Conservation (phyloP, 2,329 filamentous ascomycete genomes). For the Talaromyces verruculosus region DNA sequence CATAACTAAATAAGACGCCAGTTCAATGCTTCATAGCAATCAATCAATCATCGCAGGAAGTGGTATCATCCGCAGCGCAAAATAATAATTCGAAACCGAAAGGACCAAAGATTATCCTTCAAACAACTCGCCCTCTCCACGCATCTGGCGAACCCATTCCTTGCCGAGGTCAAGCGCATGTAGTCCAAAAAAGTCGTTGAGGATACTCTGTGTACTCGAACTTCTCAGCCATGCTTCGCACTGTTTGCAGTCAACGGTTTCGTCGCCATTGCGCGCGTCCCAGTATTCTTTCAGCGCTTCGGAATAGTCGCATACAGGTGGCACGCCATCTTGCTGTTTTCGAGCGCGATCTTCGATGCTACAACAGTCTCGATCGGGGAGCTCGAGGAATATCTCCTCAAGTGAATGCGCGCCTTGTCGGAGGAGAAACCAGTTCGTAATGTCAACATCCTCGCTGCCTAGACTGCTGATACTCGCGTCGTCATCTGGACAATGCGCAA, state of each 20-base stretch:
- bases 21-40: conserved; percentile 15
- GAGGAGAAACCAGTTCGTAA: conserved; percentile 33
- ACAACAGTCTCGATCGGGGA: conserved; percentile 31
- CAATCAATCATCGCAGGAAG: conserved; percentile 20
- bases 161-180: conserved; percentile 30
- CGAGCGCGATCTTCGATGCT: conserved; percentile 26
- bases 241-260: conserved; percentile 27
- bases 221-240: conserved; percentile 32
- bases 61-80: conserved; percentile 20
- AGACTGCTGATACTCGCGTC: conserved; percentile 30
- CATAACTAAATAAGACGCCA: conserved; percentile 15
- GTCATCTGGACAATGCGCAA: conserved; percentile 31
- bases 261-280: conserved; percentile 30
- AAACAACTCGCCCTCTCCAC: conserved; percentile 29
- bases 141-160: conserved; percentile 33
- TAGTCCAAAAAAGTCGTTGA: conserved; percentile 31
- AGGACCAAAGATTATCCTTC: conserved; percentile 12
- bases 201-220: conserved; percentile 32
- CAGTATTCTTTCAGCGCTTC: conserved; percentile 32
- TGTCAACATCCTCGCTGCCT: conserved; percentile 29
- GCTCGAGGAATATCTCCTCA: conserved; percentile 29
- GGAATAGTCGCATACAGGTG: conserved; percentile 27
- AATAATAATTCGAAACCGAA: background rate
- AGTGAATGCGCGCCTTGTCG: conserved; percentile 29
- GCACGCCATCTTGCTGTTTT: conserved; percentile 15